Percentiles rank a stretch among this genome's conserved stretches.
Conservation (phyloP, 257 asterid genomes). For the Przewalskia tangutica region DNA sequence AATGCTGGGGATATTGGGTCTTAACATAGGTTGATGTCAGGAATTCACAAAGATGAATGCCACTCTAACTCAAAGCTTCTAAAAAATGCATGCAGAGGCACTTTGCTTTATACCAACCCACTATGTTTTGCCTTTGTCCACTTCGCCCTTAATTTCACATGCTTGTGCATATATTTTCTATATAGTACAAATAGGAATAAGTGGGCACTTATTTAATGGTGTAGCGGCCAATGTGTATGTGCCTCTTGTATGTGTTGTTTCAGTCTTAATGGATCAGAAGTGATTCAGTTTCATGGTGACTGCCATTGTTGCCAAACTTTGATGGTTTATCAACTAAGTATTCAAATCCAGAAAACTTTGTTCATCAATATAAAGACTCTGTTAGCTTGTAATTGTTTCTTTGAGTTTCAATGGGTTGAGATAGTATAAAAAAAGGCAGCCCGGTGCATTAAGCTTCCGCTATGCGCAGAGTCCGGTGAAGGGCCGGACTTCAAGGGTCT, state of each 20-base stretch:
- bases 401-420: neutral
- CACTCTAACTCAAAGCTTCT: neutral
- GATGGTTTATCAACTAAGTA: neutral
- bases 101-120: no score
- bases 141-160: no score
- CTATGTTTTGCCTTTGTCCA: no score
- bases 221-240: neutral
- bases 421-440: no score
- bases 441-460: no score
- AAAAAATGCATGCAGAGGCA: neutral
- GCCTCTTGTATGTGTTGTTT: neutral
- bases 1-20: neutral
- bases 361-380: neutral
- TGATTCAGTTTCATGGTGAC: neutral
- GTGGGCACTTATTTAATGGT: no score
- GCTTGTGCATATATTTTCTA: no score
- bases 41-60: neutral
- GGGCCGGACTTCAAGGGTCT: no score
- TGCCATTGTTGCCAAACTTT: neutral
- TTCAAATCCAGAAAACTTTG: neutral
- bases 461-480: no score
- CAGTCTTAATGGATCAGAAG: neutral
- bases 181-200: no score
- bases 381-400: neutral
- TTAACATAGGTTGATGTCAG: neutral